Evolutionary conservation across 106 monocot species (phyloP).

Genomic region (Cymbidium sinense): DNA sequence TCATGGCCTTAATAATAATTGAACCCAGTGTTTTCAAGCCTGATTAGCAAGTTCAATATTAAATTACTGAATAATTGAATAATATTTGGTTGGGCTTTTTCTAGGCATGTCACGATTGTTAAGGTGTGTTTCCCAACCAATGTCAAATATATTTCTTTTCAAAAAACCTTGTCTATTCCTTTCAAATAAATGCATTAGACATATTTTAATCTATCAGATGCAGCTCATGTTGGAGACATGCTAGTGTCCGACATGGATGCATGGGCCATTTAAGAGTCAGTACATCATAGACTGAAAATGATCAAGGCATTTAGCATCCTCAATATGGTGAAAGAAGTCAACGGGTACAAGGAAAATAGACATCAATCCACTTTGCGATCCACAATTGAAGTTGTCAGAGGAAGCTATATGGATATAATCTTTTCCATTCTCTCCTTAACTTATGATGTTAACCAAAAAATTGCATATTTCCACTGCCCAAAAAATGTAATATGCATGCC

Average conservation of each 20-base stretch:
- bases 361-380: neutral
- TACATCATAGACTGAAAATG: neutral
- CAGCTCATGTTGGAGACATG: too few relatives aligned
- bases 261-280: neutral
- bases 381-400: too few relatives aligned
- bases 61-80: neutral
- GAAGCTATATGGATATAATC: neutral
- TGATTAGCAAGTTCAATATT: neutral
- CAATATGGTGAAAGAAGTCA: neutral
- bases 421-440: neutral
- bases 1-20: neutral
- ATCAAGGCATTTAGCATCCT: neutral
- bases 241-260: neutral
- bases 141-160: too few relatives aligned
- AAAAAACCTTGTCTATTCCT: neutral
- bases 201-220: neutral
- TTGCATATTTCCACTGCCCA: neutral
- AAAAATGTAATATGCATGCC: neutral
- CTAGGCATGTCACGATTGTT: neutral
- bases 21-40: neutral
- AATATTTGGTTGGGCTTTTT: neutral
- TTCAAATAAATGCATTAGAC: neutral
- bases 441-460: neutral
- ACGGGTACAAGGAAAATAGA: neutral
- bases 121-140: neutral